Evolutionary conservation across 768 basidiomycete genomes (phyloP).

Genomic region (Dioszegia hungarica): DNA sequence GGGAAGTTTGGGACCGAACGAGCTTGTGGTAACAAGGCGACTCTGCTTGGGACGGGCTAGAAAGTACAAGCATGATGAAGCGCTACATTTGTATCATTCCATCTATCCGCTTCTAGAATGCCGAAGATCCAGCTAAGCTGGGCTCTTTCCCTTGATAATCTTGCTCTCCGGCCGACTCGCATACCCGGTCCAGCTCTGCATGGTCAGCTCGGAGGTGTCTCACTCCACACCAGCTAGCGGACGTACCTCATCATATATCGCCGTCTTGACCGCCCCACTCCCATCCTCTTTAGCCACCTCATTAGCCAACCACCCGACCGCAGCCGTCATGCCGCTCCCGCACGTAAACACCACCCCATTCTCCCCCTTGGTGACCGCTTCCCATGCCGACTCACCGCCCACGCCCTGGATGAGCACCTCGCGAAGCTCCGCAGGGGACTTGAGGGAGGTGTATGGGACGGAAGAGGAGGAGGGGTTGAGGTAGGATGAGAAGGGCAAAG

Average conservation of each 20-base stretch:
- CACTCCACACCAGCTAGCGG: background rate
- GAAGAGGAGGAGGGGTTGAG: slow-evolving; percentile 54
- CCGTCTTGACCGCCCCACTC: slow-evolving; percentile 51
- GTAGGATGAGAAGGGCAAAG: slow-evolving; percentile 76
- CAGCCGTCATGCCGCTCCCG: slow-evolving; percentile 99
- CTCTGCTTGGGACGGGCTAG: too few species aligned
- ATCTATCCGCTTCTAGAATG: too few species aligned
- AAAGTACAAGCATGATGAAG: too few species aligned
- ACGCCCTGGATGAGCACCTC: slow-evolving; percentile 61
- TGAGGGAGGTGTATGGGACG: slow-evolving; percentile 57
- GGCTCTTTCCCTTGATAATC: slow-evolving; percentile 57
- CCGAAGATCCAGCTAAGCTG: too few species aligned
- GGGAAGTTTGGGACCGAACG: too few species aligned
- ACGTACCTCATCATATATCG: slow-evolving; percentile 90
- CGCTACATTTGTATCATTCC: too few species aligned
- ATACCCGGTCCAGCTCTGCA: slow-evolving; percentile 92
- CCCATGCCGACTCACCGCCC: slow-evolving; percentile 54
- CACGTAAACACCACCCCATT: slow-evolving; percentile 68
- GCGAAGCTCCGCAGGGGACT: slow-evolving; percentile 59
- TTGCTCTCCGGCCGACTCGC: slow-evolving; percentile 68
- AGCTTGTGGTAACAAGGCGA: too few species aligned
- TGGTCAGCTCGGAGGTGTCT: slow-evolving; percentile 1
- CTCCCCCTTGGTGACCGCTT: slow-evolving; percentile 61
- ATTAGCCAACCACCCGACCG: slow-evolving; percentile 86
- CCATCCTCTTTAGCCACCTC: slow-evolving; percentile 55